Percentiles rank a stretch among this genome's conserved stretches.
Conservation (phyloP, 164 flowering plant genomes). For the Nymphaea colorata region DNA sequence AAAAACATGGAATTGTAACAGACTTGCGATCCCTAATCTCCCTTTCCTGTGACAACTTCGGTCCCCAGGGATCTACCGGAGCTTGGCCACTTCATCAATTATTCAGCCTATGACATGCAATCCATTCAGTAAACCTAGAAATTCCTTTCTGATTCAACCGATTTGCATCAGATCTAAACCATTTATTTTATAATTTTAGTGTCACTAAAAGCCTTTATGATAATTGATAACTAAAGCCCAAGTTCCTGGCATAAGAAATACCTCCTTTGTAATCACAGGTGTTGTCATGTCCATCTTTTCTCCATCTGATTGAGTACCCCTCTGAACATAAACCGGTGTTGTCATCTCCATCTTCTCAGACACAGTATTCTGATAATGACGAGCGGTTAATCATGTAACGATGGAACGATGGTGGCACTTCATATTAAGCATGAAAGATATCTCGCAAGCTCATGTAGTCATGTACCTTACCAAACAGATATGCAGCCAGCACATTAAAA, state of each 20-base stretch:
- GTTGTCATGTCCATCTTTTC: constrained; percentile 93
- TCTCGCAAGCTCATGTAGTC: constrained; percentile 13
- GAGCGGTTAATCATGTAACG: neutral
- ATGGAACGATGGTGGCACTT: neutral
- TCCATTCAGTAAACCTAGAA: no score
- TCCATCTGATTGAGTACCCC: constrained; percentile 36
- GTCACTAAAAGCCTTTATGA: no score
- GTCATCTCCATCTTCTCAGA: constrained; percentile 89
- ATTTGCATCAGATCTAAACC: no score
- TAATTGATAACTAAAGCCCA: no score
- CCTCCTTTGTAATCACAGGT: constrained; percentile 75
- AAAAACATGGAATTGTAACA: no score
- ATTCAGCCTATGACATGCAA: no score
- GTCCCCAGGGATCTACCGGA: no score
- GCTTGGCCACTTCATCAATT: no score
- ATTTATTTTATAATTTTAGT: no score
- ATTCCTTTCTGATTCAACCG: no score
- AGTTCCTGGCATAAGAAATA: constrained; percentile 7
- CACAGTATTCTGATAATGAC: constrained; percentile 36
- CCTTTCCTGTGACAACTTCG: no score
- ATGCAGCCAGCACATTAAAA: constrained; percentile 83
- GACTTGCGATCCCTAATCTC: no score
- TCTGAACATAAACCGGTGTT: constrained; percentile 72
- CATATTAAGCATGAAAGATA: neutral
- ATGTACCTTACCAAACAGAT: constrained; percentile 90